Conservation (phyloP, 768 basidiomycete genomes). For the Tephrocybe sp. region DNA sequence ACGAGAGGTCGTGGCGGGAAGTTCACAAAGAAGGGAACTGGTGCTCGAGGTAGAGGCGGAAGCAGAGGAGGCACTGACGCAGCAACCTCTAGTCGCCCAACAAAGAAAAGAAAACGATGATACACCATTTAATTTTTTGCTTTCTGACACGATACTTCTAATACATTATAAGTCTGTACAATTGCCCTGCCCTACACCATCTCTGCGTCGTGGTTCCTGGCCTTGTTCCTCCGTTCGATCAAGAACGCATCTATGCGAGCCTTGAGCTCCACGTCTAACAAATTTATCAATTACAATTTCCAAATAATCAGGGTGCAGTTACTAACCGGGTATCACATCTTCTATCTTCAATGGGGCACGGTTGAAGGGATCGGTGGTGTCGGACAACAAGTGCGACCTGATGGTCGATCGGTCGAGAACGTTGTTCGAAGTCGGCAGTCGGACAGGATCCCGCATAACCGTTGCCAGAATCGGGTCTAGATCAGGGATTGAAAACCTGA, state of each 20-base stretch:
- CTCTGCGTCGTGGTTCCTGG: slow-evolving; percentile 16
- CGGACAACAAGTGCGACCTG: slow-evolving; percentile 91
- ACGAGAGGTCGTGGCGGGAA: slow-evolving; percentile 34
- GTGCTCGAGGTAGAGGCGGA: slow-evolving; percentile 15
- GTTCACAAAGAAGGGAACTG: slow-evolving; percentile 26
- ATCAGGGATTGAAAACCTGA: neutral
- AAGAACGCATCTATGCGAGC: slow-evolving; percentile 73
- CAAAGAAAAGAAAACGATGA: slow-evolving; percentile 51
- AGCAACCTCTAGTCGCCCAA: slow-evolving; percentile 31
- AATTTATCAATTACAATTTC: no score
- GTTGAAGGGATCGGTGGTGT: slow-evolving; percentile 95
- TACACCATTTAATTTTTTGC: neutral
- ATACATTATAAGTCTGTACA: slow-evolving; percentile 11
- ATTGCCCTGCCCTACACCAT: slow-evolving; percentile 12
- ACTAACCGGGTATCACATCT: slow-evolving; percentile 74
- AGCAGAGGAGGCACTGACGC: slow-evolving; percentile 19
- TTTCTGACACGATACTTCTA: neutral
- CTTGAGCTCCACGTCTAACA: slow-evolving; percentile 73
- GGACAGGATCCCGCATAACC: slow-evolving; percentile 94
- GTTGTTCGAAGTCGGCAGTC: slow-evolving; percentile 77
- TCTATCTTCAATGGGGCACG: slow-evolving; percentile 77
- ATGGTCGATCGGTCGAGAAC: slow-evolving; percentile 90
- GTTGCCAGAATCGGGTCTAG: slow-evolving; percentile 88
- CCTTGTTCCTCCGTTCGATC: slow-evolving; percentile 50
- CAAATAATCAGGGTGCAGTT: neutral